These are phyloP conservation scores for Alternaria brassicicola DNA, from an alignment of 2,329 filamentous ascomycete genomes.

Conservation along the genomic window DNA sequence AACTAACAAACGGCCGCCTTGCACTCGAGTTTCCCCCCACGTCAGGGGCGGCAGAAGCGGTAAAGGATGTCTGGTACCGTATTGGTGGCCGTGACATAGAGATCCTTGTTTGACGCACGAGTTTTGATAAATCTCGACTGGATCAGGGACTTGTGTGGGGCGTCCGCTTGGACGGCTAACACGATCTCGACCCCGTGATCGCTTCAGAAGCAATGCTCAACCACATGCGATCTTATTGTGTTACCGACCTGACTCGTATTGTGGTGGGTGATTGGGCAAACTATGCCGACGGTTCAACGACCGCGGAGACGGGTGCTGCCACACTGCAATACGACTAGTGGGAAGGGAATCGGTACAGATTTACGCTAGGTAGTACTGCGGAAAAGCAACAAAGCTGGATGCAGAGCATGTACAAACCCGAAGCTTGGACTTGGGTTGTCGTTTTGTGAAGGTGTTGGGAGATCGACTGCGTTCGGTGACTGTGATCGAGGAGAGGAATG, in stretches of 20 bases:
- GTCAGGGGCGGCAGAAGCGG: neutral
- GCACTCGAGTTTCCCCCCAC: neutral
- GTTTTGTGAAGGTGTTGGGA: neutral
- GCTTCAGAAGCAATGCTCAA: neutral
- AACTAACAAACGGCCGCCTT: neutral
- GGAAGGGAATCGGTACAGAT: neutral
- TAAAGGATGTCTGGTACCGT: neutral
- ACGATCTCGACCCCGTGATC: neutral
- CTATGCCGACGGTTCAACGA: neutral
- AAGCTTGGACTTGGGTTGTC: neutral
- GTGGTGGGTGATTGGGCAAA: neutral
- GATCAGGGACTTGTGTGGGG: neutral
- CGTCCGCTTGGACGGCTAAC: neutral
- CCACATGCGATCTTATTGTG: neutral
- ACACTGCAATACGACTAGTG: neutral
- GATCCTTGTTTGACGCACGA: neutral
- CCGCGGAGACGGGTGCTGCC: slow-evolving; percentile 1
- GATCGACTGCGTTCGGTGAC: neutral
- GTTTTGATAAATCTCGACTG: neutral
- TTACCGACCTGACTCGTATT: neutral
- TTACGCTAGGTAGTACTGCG: neutral
- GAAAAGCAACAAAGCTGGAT: neutral
- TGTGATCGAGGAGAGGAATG: too few species aligned
- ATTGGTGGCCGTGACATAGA: neutral
- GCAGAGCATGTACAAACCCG: neutral